These are phyloP conservation scores for Juglanconis sp. DNA, from an alignment of 2,329 filamentous ascomycete species.

Conservation along the genomic window DNA sequence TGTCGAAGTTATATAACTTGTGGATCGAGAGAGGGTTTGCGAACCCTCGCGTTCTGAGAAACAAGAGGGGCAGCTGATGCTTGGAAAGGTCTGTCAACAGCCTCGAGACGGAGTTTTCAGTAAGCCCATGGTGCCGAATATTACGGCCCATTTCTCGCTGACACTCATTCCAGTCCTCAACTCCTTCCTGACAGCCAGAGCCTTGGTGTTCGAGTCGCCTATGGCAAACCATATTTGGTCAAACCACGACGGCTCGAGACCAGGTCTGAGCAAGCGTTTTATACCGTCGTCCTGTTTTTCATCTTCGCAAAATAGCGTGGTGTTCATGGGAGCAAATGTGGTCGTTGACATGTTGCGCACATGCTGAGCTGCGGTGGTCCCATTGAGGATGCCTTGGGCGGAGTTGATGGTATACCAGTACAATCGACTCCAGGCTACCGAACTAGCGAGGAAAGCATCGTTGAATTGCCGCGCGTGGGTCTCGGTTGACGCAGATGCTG, in stretches of 20 bases:
- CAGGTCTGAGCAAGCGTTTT: neutral
- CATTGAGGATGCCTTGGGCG: neutral
- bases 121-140: conserved; percentile 18
- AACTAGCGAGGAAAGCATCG: conserved; percentile 22
- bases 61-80: too few relatives aligned
- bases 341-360: conserved; percentile 7
- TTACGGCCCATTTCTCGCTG: conserved; percentile 23
- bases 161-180: conserved; percentile 22
- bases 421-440: conserved; percentile 24
- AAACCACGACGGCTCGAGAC: neutral
- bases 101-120: neutral
- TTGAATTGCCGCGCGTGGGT: conserved; percentile 23
- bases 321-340: neutral
- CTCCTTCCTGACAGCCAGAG: conserved; percentile 14
- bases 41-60: too few relatives aligned
- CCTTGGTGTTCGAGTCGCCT: neutral
- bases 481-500: conserved; percentile 21
- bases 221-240: neutral
- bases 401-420: conserved; percentile 24
- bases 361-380: conserved; percentile 1
- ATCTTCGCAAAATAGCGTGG: neutral
- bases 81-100: neutral
- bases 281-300: neutral
- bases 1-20: too few relatives aligned
- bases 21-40: too few relatives aligned